Conservation (phyloP, 441 rosid species). For the Adansonia grandidieri region DNA sequence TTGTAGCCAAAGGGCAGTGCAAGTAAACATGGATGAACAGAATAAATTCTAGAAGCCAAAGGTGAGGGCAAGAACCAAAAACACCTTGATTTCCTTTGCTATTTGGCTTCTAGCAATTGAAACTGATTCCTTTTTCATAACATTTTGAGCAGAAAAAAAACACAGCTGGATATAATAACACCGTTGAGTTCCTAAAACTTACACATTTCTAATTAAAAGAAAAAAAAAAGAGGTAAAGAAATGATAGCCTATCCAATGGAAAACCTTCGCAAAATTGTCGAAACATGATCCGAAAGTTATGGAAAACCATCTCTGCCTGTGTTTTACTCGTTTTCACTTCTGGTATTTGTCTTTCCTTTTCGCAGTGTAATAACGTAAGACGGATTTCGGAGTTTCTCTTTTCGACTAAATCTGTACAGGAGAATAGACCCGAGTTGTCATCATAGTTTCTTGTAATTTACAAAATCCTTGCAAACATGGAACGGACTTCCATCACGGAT, state of each 20-base stretch:
- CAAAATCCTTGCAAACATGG: conserved; percentile 80
- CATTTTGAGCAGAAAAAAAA: not conserved
- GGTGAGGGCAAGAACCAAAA: not conserved
- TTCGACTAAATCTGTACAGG: conserved; percentile 18
- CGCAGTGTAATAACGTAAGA: not conserved
- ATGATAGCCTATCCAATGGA: conserved; percentile 20
- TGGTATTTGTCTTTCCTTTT: conserved; percentile 1
- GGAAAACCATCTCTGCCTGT: not conserved
- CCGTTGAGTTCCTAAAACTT: conserved; percentile 1
- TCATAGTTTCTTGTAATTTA: conserved; percentile 45
- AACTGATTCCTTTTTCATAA: not conserved
- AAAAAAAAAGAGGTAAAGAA: not conserved
- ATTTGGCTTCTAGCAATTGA: not conserved
- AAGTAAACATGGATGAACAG: no score
- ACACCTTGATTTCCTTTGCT: not conserved
- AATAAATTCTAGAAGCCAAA: no score
- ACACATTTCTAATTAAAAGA: no score
- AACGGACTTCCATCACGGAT: conserved; percentile 80
- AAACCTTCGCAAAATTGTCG: conserved; percentile 26
- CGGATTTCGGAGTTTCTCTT: not conserved
- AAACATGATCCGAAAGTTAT: not conserved
- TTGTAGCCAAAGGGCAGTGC: no score
- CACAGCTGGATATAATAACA: not conserved
- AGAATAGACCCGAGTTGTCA: conserved; percentile 14
- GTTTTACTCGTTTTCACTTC: not conserved